Conservation (phyloP, 306 rosid species). For the Gastrolobium villosum region DNA sequence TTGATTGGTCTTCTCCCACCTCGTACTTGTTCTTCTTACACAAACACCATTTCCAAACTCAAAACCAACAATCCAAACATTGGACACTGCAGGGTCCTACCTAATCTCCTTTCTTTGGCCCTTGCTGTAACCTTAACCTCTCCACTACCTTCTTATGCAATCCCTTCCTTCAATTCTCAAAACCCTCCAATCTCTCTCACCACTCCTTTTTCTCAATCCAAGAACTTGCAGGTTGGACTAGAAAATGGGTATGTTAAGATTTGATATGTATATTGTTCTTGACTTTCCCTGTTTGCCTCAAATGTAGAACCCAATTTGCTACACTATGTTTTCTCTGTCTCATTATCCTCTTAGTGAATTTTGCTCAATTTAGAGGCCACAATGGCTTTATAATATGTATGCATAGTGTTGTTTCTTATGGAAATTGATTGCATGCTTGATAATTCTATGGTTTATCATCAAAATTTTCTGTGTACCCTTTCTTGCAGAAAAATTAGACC, state of each 20-base stretch:
- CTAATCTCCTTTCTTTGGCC: slow-evolving; percentile 75
- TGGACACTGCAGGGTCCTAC: slow-evolving; percentile 48
- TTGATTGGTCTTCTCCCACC: slow-evolving; percentile 57
- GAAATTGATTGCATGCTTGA: background rate
- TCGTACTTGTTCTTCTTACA: slow-evolving; percentile 40
- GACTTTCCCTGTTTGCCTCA: slow-evolving; percentile 11
- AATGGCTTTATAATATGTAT: background rate
- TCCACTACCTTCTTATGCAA: slow-evolving; percentile 75
- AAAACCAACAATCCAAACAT: slow-evolving; percentile 41
- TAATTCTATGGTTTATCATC: background rate
- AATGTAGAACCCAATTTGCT: background rate
- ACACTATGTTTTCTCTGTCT: background rate
- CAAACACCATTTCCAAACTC: slow-evolving; percentile 54
- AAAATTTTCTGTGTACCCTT: background rate
- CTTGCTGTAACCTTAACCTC: slow-evolving; percentile 68
- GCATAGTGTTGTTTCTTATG: background rate
- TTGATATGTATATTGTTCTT: background rate
- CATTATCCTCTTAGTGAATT: background rate
- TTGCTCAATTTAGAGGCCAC: slow-evolving; percentile 9
- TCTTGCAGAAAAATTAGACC: slow-evolving; percentile 84
- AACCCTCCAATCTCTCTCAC: slow-evolving; percentile 72
- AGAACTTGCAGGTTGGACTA: slow-evolving; percentile 70
- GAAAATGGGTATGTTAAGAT: slow-evolving; percentile 72
- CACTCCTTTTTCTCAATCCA: slow-evolving; percentile 92
- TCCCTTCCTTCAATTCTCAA: slow-evolving; percentile 75